Conservation (phyloP, 2,329 filamentous ascomycete genomes). For the Colletotrichum sp. region DNA sequence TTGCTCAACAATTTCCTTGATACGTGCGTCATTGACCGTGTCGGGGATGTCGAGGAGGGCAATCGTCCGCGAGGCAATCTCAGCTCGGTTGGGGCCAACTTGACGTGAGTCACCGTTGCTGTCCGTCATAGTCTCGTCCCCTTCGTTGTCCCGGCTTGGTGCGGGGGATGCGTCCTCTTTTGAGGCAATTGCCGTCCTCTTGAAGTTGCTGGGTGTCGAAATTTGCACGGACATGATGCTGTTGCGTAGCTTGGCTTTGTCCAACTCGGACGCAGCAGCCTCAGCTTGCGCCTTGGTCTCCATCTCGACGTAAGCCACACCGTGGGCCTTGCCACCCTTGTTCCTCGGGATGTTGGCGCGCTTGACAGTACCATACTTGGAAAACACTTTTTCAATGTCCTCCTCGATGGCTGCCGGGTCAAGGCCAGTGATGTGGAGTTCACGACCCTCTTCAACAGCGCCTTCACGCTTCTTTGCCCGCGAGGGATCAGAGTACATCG, state of each 20-base stretch:
- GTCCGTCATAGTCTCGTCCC: constrained; percentile 44
- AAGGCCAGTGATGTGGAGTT: constrained; percentile 79
- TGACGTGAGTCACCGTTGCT: constrained; percentile 18
- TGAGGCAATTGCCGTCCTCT: constrained; percentile 52
- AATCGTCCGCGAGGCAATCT: constrained; percentile 73
- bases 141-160: constrained; percentile 38
- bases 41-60: constrained; percentile 87
- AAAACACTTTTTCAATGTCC: constrained; percentile 75
- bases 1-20: constrained; percentile 72
- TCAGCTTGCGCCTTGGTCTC: constrained; percentile 72
- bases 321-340: constrained; percentile 72
- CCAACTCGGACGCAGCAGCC: constrained; percentile 68
- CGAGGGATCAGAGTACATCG: constrained; percentile 83
- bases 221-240: constrained; percentile 72
- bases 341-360: constrained; percentile 74
- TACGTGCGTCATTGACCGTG: constrained; percentile 87
- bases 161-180: constrained; percentile 38
- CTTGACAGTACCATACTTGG: constrained; percentile 77
- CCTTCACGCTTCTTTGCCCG: constrained; percentile 81
- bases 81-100: constrained; percentile 40
- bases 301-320: constrained; percentile 83
- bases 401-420: constrained; percentile 66
- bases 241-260: constrained; percentile 73
- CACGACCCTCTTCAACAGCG: constrained; percentile 84
- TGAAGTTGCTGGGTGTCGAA: constrained; percentile 61